Evolutionary conservation across 176 grass and related monocot genomes (phyloP).

Genomic region (bread wheat (Triticum aestivum)): IWGSC_CS_RefSeq_v2.1 NC_057803.1:150382522-150383021

Average conservation of each 20-base stretch:
- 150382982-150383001: conserved; percentile 24
- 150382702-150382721: background rate
- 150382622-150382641: background rate
- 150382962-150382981: background rate
- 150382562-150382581: too few species aligned
- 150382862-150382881: background rate
- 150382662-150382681: too few species aligned
- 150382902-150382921: conserved; percentile 34
- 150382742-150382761: conserved; percentile 32
- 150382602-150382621: background rate
- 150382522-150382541: too few species aligned
- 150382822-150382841: background rate
- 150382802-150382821: background rate
- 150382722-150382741: background rate
- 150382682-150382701: too few species aligned
- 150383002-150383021: conserved; percentile 36
- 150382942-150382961: conserved; percentile 35
- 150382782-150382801: conserved; percentile 31
- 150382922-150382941: conserved; percentile 50
- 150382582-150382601: too few species aligned
- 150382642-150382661: background rate
- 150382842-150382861: background rate
- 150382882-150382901: conserved; percentile 29
- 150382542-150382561: too few species aligned
- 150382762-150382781: conserved; percentile 53